phyloP scores from a whole-genome alignment of 78 protist species.

The Tieghemostelium lacteum region DNA sequence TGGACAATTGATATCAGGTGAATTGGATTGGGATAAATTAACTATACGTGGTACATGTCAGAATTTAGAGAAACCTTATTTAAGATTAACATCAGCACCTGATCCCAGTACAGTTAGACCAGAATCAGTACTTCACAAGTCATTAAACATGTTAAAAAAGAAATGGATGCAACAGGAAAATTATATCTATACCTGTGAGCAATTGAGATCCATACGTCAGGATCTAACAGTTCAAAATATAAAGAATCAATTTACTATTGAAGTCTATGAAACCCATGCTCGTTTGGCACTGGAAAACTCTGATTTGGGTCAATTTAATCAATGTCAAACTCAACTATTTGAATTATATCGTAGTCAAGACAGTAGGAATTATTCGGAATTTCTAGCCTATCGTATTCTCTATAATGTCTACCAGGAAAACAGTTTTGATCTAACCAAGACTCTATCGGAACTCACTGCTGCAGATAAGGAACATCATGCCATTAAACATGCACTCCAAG shows the following conservation, averaged over 20 bases:
- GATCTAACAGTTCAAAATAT: slow-evolving; percentile 87
- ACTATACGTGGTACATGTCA: slow-evolving; percentile 71
- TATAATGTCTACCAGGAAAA: slow-evolving; percentile 61
- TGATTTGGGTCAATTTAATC: slow-evolving; percentile 90
- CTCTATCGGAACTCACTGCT: slow-evolving; percentile 40
- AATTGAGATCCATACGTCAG: slow-evolving; percentile 90
- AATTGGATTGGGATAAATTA: slow-evolving; percentile 78
- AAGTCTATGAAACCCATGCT: slow-evolving; percentile 92
- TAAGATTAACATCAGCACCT: slow-evolving; percentile 83
- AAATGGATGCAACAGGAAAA: slow-evolving; percentile 66
- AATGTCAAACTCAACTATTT: slow-evolving; percentile 90
- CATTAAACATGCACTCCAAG: slow-evolving; percentile 60
- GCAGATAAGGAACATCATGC: background rate
- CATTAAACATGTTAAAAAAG: slow-evolving; percentile 33
- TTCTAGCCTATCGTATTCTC: slow-evolving; percentile 79
- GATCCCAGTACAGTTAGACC: slow-evolving; percentile 87
- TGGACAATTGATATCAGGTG: background rate
- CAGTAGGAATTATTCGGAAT: slow-evolving; percentile 32
- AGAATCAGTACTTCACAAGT: slow-evolving; percentile 22
- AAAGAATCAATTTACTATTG: slow-evolving; percentile 79
- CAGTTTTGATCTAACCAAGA: slow-evolving; percentile 53
- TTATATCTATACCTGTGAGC: slow-evolving; percentile 84
- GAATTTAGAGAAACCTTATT: slow-evolving; percentile 76
- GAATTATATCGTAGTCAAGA: slow-evolving; percentile 57
- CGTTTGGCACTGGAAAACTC: slow-evolving; percentile 81